Evolutionary conservation across 306 rosid species (phyloP), one percentile per base, ranked within the genome.

Genomic region (Cucumis melo): DNA sequence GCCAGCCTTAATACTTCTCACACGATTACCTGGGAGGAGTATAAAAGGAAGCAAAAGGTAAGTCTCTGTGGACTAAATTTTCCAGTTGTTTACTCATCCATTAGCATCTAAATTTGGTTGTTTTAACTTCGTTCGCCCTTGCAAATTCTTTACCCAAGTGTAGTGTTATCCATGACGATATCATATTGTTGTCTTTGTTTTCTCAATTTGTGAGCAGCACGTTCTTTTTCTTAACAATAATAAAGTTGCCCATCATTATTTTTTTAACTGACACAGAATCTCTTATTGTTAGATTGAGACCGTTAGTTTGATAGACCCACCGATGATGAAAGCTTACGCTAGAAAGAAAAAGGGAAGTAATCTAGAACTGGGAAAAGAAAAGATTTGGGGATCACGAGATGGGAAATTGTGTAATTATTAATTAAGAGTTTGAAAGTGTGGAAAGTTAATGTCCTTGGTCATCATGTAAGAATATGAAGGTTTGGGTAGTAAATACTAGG

Each of bases 1-100:
- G 99, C 99, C 60, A 95, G 98, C 91, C 97, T 95, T 60, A 92
- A 92, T 74, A 95, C 99, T 64, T 90, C 99, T 75, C 98, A 95
- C 84, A 95, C 99, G 3, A 77, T 95, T 32, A 95, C 99, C 58
- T 95, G 99, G 99, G 99, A 95, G 80, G 98, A 95, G 85, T 95
- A 63, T 78, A 95, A 95, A 72, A 79, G 80, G 92, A 95, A 95
- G 78, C 97, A 95, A 76, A 92, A 95, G 97, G 98, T 90, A 84
- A 81, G 83, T 38, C 53, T 34, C n/a, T 62, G 39, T 23, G 67
- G 42, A 55, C 11, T 14, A 15, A 15, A 23, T 13, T 70, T 68
- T 50, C 41, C 60, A 48, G 16, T 72, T 15, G 13, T 48, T 71
- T 27, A 12, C 36, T 66, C 75, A 2, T 44, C 14, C 27, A 23